phyloP scores from a whole-genome alignment of 371 early-diverging fungal genomes.

The Mucor ambiguus region DNA sequence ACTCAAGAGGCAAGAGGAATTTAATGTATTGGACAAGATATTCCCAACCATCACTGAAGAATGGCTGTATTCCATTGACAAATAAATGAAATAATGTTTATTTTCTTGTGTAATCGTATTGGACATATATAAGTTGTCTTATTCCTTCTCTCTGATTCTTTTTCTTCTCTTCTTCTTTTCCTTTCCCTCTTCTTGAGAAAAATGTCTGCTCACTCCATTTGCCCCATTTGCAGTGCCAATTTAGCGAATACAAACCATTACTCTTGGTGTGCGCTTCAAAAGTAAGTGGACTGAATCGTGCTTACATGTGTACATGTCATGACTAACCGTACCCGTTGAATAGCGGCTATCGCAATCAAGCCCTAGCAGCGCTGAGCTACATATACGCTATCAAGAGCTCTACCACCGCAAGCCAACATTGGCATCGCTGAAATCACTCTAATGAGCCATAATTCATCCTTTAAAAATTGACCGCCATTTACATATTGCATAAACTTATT shows the following conservation, averaged over 20 bases:
- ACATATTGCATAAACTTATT: conserved; percentile 5
- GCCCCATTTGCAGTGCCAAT: conserved; percentile 30
- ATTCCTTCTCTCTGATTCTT: neutral
- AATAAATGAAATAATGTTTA: conserved; percentile 9
- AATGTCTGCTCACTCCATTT: conserved; percentile 1
- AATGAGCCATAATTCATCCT: neutral
- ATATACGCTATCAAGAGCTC: neutral
- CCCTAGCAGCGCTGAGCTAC: neutral
- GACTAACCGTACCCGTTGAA: neutral
- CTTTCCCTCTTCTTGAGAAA: neutral
- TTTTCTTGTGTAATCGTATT: conserved; percentile 9
- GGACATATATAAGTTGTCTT: neutral
- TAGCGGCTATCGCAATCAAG: neutral
- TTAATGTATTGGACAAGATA: conserved; percentile 23
- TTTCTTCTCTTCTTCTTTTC: neutral
- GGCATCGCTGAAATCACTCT: neutral
- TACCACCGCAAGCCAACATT: neutral
- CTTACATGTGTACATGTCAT: neutral
- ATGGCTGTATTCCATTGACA: conserved; percentile 25
- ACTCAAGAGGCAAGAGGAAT: conserved; percentile 21
- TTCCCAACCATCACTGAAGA: conserved; percentile 25
- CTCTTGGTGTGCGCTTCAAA: conserved; percentile 33
- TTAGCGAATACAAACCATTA: conserved; percentile 18
- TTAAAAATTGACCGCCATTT: neutral
- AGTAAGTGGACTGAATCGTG: conserved; percentile 10